phyloP scores from a whole-genome alignment of 2,329 filamentous ascomycete genomes.

The Penicillium griseofulvum region DNA sequence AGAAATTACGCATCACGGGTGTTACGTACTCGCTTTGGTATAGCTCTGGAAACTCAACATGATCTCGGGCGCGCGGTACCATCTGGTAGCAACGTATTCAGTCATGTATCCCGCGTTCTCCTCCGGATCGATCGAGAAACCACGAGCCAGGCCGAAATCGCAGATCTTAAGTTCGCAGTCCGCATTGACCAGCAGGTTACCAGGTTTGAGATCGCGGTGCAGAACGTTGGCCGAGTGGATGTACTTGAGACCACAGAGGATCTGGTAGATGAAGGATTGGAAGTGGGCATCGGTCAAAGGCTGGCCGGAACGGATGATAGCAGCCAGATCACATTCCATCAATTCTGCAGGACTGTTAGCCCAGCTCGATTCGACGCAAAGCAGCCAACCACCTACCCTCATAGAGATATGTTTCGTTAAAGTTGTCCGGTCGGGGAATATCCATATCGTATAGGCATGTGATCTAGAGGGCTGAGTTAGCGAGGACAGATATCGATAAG shows the following conservation, averaged over 20 bases:
- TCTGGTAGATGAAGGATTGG: constrained; percentile 99
- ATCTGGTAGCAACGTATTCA: constrained; percentile 96
- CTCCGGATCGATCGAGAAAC: constrained; percentile 94
- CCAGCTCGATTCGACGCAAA: neutral
- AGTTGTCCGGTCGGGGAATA: constrained; percentile 93
- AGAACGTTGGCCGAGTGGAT: constrained; percentile 98
- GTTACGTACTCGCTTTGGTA: constrained; percentile 93
- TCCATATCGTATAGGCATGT: constrained; percentile 99
- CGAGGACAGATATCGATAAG: constrained; percentile 10
- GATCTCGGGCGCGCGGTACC: constrained; percentile 98
- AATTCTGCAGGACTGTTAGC: constrained; percentile 61
- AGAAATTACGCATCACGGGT: neutral
- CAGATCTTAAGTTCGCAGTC: constrained; percentile 99
- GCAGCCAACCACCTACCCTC: constrained; percentile 64
- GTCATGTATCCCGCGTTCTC: constrained; percentile 99
- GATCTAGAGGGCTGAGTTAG: constrained; percentile 63
- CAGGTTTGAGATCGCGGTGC: constrained; percentile 94
- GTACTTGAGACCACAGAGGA: constrained; percentile 97
- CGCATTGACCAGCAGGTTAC: constrained; percentile 95
- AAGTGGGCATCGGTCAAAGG: constrained; percentile 97
- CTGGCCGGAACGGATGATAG: constrained; percentile 96
- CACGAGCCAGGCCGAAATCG: constrained; percentile 93
- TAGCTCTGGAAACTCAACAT: constrained; percentile 99
- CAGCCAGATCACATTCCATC: constrained; percentile 98
- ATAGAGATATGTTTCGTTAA: constrained; percentile 98